phyloP scores from a whole-genome alignment of 345 rosid genomes.

The Eucalyptus camaldulensis region DNA sequence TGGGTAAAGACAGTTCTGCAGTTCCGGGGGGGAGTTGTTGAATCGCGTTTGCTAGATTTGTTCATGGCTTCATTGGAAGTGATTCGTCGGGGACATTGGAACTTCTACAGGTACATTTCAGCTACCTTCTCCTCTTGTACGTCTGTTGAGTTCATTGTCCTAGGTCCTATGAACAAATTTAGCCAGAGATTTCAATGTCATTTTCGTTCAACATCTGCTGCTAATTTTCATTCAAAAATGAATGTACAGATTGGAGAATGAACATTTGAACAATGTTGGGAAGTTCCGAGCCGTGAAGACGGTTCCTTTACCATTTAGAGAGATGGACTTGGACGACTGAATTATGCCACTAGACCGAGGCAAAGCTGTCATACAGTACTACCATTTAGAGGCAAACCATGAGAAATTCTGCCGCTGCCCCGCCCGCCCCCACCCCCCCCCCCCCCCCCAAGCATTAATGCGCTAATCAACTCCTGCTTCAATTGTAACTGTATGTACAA shows the following conservation, averaged over 20 bases:
- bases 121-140: background rate
- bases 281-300: conserved; percentile 82
- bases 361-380: background rate
- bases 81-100: conserved; percentile 93
- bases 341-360: background rate
- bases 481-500: background rate
- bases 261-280: conserved; percentile 81
- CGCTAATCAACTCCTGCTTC: background rate
- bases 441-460: background rate
- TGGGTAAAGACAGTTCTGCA: conserved; percentile 73
- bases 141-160: background rate
- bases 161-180: background rate
- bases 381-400: background rate
- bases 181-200: background rate
- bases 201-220: background rate
- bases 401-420: background rate
- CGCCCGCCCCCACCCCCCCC: too few species aligned
- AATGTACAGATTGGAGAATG: conserved; percentile 72
- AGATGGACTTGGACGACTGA: background rate
- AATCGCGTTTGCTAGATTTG: conserved; percentile 65
- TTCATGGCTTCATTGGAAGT: conserved; percentile 85
- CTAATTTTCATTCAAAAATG: background rate
- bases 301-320: conserved; percentile 82
- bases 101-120: conserved; percentile 63
- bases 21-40: conserved; percentile 31